A percentile compares a stretch with the other conserved stretches of the same genome.
phyloP scores from a whole-genome alignment of 495 filamentous ascomycete genomes.

The Evernia prunastri region DNA sequence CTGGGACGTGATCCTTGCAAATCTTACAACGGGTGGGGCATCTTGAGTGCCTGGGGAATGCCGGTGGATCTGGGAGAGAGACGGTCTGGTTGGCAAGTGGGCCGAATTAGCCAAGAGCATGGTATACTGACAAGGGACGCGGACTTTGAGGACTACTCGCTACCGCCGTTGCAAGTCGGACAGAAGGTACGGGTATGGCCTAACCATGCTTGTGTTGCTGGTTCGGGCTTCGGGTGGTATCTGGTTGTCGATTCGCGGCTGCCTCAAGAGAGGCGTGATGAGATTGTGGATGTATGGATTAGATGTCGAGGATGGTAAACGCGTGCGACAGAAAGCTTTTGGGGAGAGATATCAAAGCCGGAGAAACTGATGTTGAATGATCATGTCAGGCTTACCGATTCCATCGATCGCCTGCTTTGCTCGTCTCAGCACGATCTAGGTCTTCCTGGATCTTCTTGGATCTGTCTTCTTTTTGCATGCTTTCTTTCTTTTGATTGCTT shows the following conservation, averaged over 20 bases:
- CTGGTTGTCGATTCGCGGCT: slow-evolving; percentile 60
- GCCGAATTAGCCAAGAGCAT: slow-evolving; percentile 60
- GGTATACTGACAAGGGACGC: slow-evolving; percentile 43
- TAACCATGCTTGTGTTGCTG: slow-evolving; percentile 79
- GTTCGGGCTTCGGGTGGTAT: slow-evolving; percentile 67
- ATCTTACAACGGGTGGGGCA: slow-evolving; percentile 64
- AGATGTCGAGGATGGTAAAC: slow-evolving; percentile 31
- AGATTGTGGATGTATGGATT: slow-evolving; percentile 65
- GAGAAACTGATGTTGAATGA: neutral
- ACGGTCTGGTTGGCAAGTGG: slow-evolving; percentile 55
- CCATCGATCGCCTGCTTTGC: neutral
- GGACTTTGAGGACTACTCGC: neutral
- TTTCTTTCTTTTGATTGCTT: neutral
- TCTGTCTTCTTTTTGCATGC: neutral
- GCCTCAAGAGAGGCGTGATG: slow-evolving; percentile 43
- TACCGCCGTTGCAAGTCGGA: slow-evolving; percentile 29
- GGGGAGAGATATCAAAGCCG: neutral
- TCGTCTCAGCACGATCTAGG: neutral
- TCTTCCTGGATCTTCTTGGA: neutral
- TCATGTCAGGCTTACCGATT: neutral
- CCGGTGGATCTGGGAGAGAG: slow-evolving; percentile 9
- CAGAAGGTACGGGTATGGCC: slow-evolving; percentile 65
- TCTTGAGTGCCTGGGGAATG: slow-evolving; percentile 56
- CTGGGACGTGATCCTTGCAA: slow-evolving; percentile 71
- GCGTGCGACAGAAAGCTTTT: neutral